Evolutionary conservation across 2,329 filamentous ascomycete species (phyloP), one percentile per base, ranked within the genome.

Genomic region (Trichoderma atrobrunneum): DNA sequence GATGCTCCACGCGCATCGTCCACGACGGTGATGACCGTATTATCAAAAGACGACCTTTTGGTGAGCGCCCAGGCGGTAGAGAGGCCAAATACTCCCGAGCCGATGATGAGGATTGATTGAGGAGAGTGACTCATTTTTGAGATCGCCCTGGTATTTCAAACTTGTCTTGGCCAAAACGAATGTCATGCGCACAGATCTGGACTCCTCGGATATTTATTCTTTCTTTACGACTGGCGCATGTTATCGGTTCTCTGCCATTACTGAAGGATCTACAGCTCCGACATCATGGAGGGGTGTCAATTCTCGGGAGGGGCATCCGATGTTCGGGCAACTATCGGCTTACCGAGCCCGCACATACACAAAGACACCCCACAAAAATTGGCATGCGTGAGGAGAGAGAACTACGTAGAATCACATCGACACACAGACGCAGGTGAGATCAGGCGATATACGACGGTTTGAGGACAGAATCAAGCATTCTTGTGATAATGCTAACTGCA

Each of bases 21-120:
- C 72, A 92, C 81, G 65, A 92, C 76, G 18, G 88, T 90, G 79
- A 92, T 89, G 68, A 81, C 78, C 54, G 87, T 86, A 69, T 81
- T 73, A 73, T 84, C 77, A 82, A 90, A 89, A 74, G 79, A 83
- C 48, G 89, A 83, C 43, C 91, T 89, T 74, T 87, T 86, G 72
- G 91, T 85, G 61, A 98, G 87, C 16, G 92, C 87, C 75, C 91
- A 89, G 66, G 94, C 93, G 8, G 85, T 87, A 72, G 82, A 80
- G 70, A 88, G 86, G 74, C 89, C 89, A 75, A 91, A 91, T 74
- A 89, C 87, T 59, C 89, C 89, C n/a, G 88, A 88, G 70, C 92
- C 92, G 70, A 93, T 81, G 74, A 94, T 91, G 70, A 94, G 85
- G 76, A 93, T 85, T 24, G 87, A 87, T 60, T 80, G 78, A 18